These are phyloP conservation scores for Amyloporia xantha DNA, from an alignment of 768 basidiomycete genomes.

Conservation along the genomic window DNA sequence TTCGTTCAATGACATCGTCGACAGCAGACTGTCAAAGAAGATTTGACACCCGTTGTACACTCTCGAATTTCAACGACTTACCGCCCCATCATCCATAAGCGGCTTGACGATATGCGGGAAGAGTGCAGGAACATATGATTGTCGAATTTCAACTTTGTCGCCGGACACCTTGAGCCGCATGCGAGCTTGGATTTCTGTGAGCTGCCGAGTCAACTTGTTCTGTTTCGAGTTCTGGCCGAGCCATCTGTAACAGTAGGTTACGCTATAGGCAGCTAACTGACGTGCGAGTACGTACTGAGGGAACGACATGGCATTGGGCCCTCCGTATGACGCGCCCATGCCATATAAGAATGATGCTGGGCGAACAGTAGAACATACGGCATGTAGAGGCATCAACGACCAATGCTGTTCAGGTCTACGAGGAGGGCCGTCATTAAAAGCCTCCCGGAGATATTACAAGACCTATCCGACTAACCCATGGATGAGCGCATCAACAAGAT, in stretches of 20 bases:
- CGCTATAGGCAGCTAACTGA: too few species aligned
- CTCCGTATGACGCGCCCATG: constrained; percentile 53
- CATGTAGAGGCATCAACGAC: constrained; percentile 91
- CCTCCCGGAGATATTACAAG: too few species aligned
- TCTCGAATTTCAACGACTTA: constrained; percentile 42
- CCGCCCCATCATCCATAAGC: constrained; percentile 64
- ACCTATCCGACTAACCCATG: constrained; percentile 60
- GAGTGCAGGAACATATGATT: constrained; percentile 87
- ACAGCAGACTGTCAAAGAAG: constrained; percentile 65
- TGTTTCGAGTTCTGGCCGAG: constrained; percentile 97
- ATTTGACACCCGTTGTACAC: too few species aligned
- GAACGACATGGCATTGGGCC: constrained; percentile 65
- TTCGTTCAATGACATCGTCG: constrained; percentile 72
- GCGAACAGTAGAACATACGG: constrained; percentile 80
- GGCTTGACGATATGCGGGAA: constrained; percentile 78
- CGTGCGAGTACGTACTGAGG: constrained; percentile 57
- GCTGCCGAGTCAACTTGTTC: constrained; percentile 67
- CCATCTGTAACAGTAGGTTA: constrained; percentile 52
- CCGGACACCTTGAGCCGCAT: constrained; percentile 95
- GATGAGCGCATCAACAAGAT: constrained; percentile 88
- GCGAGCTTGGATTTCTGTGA: constrained; percentile 87
- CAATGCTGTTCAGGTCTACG: constrained; percentile 89
- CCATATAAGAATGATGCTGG: constrained; percentile 87
- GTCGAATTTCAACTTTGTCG: constrained; percentile 82
- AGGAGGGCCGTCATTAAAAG: too few species aligned